Evolutionary conservation across 176 grass and related monocot species (phyloP), one percentile per base, ranked within the genome.

Genomic region (Musa beccarii): DNA sequence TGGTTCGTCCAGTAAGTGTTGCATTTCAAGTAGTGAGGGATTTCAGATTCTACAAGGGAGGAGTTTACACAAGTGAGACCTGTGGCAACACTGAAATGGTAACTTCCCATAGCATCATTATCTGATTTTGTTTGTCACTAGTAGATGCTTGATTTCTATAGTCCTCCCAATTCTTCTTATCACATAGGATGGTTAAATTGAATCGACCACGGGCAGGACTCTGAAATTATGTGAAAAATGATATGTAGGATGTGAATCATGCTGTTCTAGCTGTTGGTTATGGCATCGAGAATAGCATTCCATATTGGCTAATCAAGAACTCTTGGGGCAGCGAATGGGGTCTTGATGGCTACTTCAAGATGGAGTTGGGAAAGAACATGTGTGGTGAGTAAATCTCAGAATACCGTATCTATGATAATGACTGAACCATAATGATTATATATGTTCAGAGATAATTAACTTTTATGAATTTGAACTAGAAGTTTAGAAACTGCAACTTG

Each of bases 311-410:
- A 23, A 90, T 96, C 81, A 96, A 96, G 85, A 96, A 96, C 81
- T 96, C 93, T 15, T 96, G 93, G 93, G 93, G 93, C 9, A 78
- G 68, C 0, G 87, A 96, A 11, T 96, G 93, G 93, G 93, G 93
- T 51, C 66, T 79, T 1, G 34, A 90, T 53, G 93, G 93, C 63
- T 92, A 96, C 83, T 96, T 96, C 90, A 96, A 96, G 79, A 96
- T 96, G 93, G 93, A 96, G 65, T 29, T 96, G 57, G 93, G 90
- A n/a, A 96, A 96, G 79, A 96, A 96, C 81, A 96, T 96, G 93
- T 96, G 93, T 2, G 93, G 93, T 96, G 52, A 86, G 93, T 61
- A 9, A 15, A 61, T n/a, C 2, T n/a, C 34, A 43, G 34, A 43
- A 43, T 43, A 0, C 34, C 20, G 19, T 19, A 21, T 61, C 6